Percentiles rank a stretch among this genome's conserved stretches.
These are phyloP conservation scores for Talaromyces sp. DNA, from an alignment of 2,329 filamentous ascomycete species.

Conservation along the genomic window DNA sequence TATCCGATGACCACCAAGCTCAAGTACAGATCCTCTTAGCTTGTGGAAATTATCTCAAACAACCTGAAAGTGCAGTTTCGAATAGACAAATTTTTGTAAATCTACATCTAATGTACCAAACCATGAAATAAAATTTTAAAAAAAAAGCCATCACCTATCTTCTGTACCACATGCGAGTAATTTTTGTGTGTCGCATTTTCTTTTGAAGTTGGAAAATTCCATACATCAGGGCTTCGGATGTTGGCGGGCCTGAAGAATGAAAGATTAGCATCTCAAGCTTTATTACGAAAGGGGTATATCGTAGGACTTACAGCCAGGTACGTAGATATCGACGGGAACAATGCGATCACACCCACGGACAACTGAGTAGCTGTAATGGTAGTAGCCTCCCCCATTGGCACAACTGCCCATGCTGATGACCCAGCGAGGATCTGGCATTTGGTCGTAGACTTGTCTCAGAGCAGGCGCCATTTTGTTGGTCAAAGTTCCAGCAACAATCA, in stretches of 20 bases:
- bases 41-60: background rate
- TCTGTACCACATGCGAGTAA: conserved; percentile 56
- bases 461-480: conserved; percentile 95
- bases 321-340: conserved; percentile 79
- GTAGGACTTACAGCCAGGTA: conserved; percentile 67
- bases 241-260: conserved; percentile 44
- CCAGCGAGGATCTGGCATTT: conserved; percentile 93
- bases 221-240: conserved; percentile 54
- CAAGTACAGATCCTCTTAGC: background rate
- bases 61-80: background rate
- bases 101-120: background rate
- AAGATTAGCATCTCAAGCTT: conserved; percentile 12
- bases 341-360: conserved; percentile 73
- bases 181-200: conserved; percentile 63
- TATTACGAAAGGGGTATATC: background rate
- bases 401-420: conserved; percentile 82
- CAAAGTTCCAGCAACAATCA: conserved; percentile 85
- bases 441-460: conserved; percentile 83
- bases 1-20: background rate
- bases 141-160: conserved; percentile 29
- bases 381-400: conserved; percentile 82
- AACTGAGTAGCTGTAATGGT: conserved; percentile 81
- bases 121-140: background rate
- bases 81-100: background rate
- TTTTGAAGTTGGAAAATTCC: conserved; percentile 75